These are phyloP conservation scores for Sphaerulina populicola DNA, from an alignment of 2,329 filamentous ascomycete genomes.

Conservation along the genomic window DNA sequence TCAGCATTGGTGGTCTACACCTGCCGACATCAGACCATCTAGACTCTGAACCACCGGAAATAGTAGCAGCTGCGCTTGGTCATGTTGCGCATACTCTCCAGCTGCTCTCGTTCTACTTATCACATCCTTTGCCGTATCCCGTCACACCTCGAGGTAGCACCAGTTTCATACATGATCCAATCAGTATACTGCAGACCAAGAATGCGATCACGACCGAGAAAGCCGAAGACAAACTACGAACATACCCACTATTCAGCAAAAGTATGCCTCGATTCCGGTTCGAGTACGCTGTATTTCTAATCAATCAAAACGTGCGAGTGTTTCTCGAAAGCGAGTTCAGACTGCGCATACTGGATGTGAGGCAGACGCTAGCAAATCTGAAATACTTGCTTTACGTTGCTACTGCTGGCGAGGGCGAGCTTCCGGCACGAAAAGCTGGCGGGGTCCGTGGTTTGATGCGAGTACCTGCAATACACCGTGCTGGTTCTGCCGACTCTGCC, in stretches of 20 bases:
- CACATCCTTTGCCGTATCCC: constrained; percentile 70
- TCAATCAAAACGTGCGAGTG: constrained; percentile 89
- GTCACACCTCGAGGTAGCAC: constrained; percentile 64
- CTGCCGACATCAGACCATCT: constrained; percentile 69
- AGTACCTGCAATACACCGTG: constrained; percentile 15
- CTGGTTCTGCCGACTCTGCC: constrained; percentile 23
- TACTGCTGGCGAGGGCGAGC: constrained; percentile 63
- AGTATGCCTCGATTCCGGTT: constrained; percentile 72
- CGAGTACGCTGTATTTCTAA: constrained; percentile 90
- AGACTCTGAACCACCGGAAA: constrained; percentile 62
- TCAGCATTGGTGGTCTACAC: constrained; percentile 70
- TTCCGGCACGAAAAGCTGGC: constrained; percentile 49
- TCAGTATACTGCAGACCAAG: constrained; percentile 37
- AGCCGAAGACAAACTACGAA: constrained; percentile 32
- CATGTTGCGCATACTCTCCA: constrained; percentile 67
- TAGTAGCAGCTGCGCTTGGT: constrained; percentile 71
- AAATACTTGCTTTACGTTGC: constrained; percentile 88
- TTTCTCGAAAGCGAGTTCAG: constrained; percentile 55
- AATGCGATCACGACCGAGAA: constrained; percentile 16
- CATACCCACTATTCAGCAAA: constrained; percentile 70
- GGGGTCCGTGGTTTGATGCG: constrained; percentile 43
- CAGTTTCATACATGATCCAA: constrained; percentile 66
- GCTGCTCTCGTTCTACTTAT: constrained; percentile 73
- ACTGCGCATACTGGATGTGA: constrained; percentile 75
- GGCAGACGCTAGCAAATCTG: constrained; percentile 85